A percentile compares a stretch with the other conserved stretches of the same genome.
Evolutionary conservation across 345 rosid genomes (phyloP).

Genomic region (thale cress (Arabidopsis thaliana)): DNA sequence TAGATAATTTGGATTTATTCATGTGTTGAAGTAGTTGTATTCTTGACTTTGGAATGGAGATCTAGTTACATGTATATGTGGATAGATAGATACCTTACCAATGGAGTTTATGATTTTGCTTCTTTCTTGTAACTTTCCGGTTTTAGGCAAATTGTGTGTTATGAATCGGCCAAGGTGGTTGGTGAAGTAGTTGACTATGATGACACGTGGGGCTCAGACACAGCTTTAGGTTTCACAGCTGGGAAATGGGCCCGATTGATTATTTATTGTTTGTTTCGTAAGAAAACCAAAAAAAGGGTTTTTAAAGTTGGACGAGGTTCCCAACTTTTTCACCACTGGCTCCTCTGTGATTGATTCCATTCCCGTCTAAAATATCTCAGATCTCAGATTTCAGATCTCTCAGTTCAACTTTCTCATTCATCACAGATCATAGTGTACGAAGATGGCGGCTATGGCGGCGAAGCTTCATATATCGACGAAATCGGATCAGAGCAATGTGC

Average conservation of each 20-base stretch:
- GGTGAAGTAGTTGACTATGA: conserved; percentile 31
- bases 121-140: not conserved
- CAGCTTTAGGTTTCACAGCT: conserved; percentile 12
- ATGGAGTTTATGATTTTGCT: conserved; percentile 13
- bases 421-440: not conserved
- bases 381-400: conserved; percentile 37
- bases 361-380: conserved; percentile 5
- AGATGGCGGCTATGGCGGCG: conserved; percentile 52
- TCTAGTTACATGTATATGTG: conserved; percentile 5
- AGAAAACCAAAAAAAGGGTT: conserved; percentile 3
- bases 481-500: conserved; percentile 38
- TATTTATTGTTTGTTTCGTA: not conserved
- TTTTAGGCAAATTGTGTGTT: not conserved
- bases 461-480: conserved; percentile 44
- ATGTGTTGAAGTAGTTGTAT: conserved; percentile 30
- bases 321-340: not conserved
- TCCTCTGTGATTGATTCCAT: conserved; percentile 7
- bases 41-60: conserved; percentile 11
- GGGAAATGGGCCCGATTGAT: conserved; percentile 19
- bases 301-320: conserved; percentile 1
- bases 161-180: not conserved
- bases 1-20: conserved; percentile 33
- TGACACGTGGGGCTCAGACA: conserved; percentile 37
- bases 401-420: not conserved
- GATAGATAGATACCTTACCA: not conserved